These are phyloP conservation scores for Pseudogymnoascus sp. DNA, from an alignment of 2,329 filamentous ascomycete species.

Conservation along the genomic window DNA sequence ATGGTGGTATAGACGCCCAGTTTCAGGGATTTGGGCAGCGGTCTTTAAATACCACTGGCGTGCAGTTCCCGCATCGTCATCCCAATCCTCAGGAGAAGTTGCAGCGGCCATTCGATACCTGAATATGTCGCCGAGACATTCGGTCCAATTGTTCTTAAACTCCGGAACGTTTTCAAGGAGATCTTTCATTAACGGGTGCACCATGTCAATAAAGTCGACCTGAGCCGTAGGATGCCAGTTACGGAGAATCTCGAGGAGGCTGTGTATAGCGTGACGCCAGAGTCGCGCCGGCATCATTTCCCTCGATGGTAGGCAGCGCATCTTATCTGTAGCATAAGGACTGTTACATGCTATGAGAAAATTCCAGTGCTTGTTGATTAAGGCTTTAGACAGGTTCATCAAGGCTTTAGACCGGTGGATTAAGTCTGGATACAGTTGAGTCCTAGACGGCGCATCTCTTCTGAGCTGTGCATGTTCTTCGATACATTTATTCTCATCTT, in stretches of 20 bases:
- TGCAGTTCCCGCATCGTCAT: slow-evolving; percentile 72
- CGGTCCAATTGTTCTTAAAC: slow-evolving; percentile 65
- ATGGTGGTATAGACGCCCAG: slow-evolving; percentile 77
- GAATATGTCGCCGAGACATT: slow-evolving; percentile 77
- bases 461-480: too few relatives aligned
- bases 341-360: slow-evolving; percentile 85
- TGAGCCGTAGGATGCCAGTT: slow-evolving; percentile 62
- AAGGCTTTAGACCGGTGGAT: too few relatives aligned
- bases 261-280: slow-evolving; percentile 90
- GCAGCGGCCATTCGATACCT: slow-evolving; percentile 77
- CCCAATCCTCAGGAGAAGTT: slow-evolving; percentile 36
- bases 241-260: slow-evolving; percentile 68
- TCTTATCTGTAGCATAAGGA: slow-evolving; percentile 61
- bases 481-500: too few relatives aligned
- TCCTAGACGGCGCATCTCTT: too few relatives aligned
- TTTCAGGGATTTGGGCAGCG: slow-evolving; percentile 62
- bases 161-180: too few relatives aligned
- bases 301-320: slow-evolving; percentile 64
- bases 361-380: slow-evolving; percentile 74
- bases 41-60: slow-evolving; percentile 76
- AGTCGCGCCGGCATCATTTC: slow-evolving; percentile 88
- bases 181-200: too few relatives aligned
- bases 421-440: too few relatives aligned
- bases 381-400: too few relatives aligned
- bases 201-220: too few relatives aligned